Base-by-base conservation (phyloP, 1,139 yeast genomes). In the Casaregolazyma suthepensis region DNA sequence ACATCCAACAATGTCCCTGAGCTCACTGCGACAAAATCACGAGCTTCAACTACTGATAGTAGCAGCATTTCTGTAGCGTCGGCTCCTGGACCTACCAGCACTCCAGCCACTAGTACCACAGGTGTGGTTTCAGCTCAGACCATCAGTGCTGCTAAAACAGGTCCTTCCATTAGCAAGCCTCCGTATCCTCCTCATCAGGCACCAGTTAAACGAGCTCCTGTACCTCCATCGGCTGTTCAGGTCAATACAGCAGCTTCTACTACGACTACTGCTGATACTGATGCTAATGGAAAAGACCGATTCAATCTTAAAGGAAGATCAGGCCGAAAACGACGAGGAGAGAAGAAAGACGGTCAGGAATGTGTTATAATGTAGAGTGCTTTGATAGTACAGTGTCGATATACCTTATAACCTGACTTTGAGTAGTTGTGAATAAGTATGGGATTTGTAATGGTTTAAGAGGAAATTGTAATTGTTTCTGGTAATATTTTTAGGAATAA, bases 261-360 rank as follows among this genome's bases (percentile, higher is more conserved):
- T n/a, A 19, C 48, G 9, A 13, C 48, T 31, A 9, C 22, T 5
- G 48, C n/a, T 31, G 23, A 2, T 18, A 18, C 23, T 19, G 26
- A 22, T 20, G n/a, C 31, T 20, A 43, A 18, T 22, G 45, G 45
- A 9, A 22, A 43, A 18, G 45, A 15, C 7, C 45, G 42, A 18
- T 47, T 47, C 45, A 47, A 47, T 22, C 44, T 47, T 13, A 47
- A 47, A 26, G 37, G 45, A 18, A 20, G 42, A 17, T 37, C 45
- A 7, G 29, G 29, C 9, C 31, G 50, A 47, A 47, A 47, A 19
- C 22, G 50, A 48, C 37, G 44, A 15, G 44, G 31, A 3, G 50
- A 46, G 38, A 52, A 52, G 46, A 52, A 52, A 37, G 48, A 45
- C 15, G 54, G 54, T n/a, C 54, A 52, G 31, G 54, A 52, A 15